These are phyloP conservation scores for Penicillium roqueforti DNA, from an alignment of 495 filamentous ascomycete species.

Conservation along the genomic window DNA sequence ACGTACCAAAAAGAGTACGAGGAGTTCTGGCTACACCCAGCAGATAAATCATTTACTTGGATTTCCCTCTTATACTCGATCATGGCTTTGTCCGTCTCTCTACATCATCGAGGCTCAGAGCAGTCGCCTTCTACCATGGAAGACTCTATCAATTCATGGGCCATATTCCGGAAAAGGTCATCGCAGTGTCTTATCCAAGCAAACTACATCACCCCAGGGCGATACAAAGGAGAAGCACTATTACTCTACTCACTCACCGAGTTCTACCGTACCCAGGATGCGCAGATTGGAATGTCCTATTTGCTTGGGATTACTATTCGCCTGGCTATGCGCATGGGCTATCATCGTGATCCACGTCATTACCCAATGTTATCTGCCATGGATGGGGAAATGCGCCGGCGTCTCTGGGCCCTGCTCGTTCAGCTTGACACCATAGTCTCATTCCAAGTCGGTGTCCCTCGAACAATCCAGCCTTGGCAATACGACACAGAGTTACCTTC, in stretches of 20 bases:
- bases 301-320: constrained; percentile 37
- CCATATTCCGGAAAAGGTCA: constrained; percentile 25
- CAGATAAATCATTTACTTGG: constrained; percentile 34
- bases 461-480: constrained; percentile 41
- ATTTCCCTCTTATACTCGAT: constrained; percentile 36
- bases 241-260: constrained; percentile 36
- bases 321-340: constrained; percentile 45
- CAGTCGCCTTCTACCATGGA: constrained; percentile 20
- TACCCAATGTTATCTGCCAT: constrained; percentile 35
- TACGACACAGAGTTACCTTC: constrained; percentile 40
- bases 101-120: constrained; percentile 29
- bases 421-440: constrained; percentile 44
- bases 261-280: constrained; percentile 36
- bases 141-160: constrained; percentile 18
- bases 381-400: constrained; percentile 46
- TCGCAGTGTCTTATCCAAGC: constrained; percentile 33
- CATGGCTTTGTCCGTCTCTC: constrained; percentile 29
- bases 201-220: constrained; percentile 33
- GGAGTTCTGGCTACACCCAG: constrained; percentile 34
- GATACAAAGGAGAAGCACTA: constrained; percentile 37
- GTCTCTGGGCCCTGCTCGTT: constrained; percentile 35
- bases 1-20: constrained; percentile 42
- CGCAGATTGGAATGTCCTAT: constrained; percentile 33
- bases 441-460: constrained; percentile 45
- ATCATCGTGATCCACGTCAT: constrained; percentile 41